Base-by-base conservation (phyloP, 2,329 filamentous ascomycete genomes). In the Chrysoporthe deuterocubensis region DNA sequence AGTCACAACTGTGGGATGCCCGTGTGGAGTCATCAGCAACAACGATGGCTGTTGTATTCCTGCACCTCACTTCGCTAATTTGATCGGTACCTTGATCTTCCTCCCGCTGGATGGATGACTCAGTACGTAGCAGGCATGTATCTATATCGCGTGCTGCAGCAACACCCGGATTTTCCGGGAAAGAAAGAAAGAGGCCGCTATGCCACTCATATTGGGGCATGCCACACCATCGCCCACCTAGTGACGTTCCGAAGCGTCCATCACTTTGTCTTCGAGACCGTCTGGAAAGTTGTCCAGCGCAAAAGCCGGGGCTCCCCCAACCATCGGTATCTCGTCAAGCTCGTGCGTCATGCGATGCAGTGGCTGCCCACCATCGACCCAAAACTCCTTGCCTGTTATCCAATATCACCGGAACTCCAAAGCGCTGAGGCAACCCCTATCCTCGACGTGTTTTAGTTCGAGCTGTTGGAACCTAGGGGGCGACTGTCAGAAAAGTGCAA, bases 371-470 rank as follows among this genome's bases (percentile, higher is more conserved):
- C 61, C 7, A 48, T 46, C 42, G 58, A 58, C 43, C 66, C 34
- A 52, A 32, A 65, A 69, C 62, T 65, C 62, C 60, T 50, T 65
- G 61, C 44, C 60, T 37, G 46, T 64, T 43, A 37, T 48, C 26
- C 43, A 62, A 64, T 54, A 58, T 68, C 75, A 81, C 75, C 79
- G 79, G 72, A 98, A 97, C 81, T 99, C 96, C 80, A 97, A 88
- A 70, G 93, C 91, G 74, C 89, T 89, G 78, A 92, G 92, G 80
- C 93, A 96, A 67, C 95, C 94, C 75, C 84, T 86, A 78, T 97
- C 92, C 68, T 92, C 87, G 66, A 97, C 91, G 78, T 97, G 94
- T 79, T 93, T 92, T 74, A 99, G 83, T 76, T 97, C 92, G 73
- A 98, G 84, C 79, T 97, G 93, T 80, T 99, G 96, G 78, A 95